A percentile compares a stretch with the other conserved stretches of the same genome.
Evolutionary conservation across 371 early-diverging fungal species (phyloP).

Genomic region (Globomyces sp.): DNA sequence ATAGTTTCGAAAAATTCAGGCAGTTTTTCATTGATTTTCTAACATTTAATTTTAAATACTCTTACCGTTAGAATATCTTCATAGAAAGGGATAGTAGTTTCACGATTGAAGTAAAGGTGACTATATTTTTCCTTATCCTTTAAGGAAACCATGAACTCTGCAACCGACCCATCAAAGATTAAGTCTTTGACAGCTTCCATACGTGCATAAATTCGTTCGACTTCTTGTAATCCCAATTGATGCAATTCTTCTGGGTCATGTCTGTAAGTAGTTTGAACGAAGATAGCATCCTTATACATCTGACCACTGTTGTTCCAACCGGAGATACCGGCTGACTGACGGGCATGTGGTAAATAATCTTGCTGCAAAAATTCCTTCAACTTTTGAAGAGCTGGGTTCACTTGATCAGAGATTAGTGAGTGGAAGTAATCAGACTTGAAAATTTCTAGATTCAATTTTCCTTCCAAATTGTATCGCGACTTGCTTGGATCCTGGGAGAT

Average conservation of each 20-base stretch:
- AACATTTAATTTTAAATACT: constrained; percentile 12
- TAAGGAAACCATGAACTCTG: constrained; percentile 27
- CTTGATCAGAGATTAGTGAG: constrained; percentile 20
- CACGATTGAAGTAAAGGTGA: constrained; percentile 21
- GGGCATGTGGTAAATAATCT: constrained; percentile 40
- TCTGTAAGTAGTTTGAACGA: constrained; percentile 26
- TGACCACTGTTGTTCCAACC: constrained; percentile 29
- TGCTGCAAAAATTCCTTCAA: constrained; percentile 33
- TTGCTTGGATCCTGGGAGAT: constrained; percentile 19
- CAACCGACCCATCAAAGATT: constrained; percentile 33
- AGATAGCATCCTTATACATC: constrained; percentile 29
- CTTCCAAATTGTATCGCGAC: constrained; percentile 18
- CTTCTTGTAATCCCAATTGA: constrained; percentile 33
- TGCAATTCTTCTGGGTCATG: constrained; percentile 39
- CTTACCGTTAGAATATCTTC: constrained; percentile 18
- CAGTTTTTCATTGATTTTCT: constrained; percentile 26
- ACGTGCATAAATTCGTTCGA: constrained; percentile 27
- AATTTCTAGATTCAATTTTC: constrained; percentile 22
- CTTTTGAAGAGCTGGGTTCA: constrained; percentile 27
- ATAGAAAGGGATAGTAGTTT: constrained; percentile 24
- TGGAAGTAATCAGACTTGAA: constrained; percentile 25
- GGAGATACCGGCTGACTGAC: constrained; percentile 34
- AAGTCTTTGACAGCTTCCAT: constrained; percentile 32
- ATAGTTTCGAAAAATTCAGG: constrained; percentile 32
- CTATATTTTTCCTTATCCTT: constrained; percentile 30